Evolutionary conservation across 352 stramenopile species (phyloP), one percentile per base, ranked within the genome.

Genomic region (Globisporangium nunn): DNA sequence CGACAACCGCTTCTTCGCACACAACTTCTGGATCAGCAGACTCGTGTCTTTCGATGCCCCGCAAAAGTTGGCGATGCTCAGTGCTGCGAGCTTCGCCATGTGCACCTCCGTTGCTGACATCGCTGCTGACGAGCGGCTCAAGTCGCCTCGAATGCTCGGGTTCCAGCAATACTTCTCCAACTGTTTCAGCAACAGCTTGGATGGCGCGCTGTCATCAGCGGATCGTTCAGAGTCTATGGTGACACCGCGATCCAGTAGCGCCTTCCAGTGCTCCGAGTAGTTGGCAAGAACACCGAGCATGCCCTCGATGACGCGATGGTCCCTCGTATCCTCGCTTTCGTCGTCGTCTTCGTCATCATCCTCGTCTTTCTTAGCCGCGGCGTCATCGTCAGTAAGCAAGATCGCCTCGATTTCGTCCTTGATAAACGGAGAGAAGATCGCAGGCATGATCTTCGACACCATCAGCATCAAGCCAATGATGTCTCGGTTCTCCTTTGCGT

Each of bases 401-500:
- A 93, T 70, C 28, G 57, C 56, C 28, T 81, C 57, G 4, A 93
- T 58, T 15, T 84, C 71, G 5, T 73, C 62, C 7, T 62, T 67
- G 35, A 93, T 68, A 51, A 84, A 87, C 5, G 68, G 64, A 7
- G 63, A 56, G 52, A 91, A 74, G 3, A 91, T 43, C 18, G 76
- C 67, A 3, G 82, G 80, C 15, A 76, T 64, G 5, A 73, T 70
- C 7, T 68, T 64, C 2, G 78, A 79, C 17, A 75, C 61, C 45
- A 89, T 68, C 30, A 80, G 57, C 10, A 93, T 33, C 29, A 93
- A 33, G 6, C 88, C 77, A 4, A 75, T 71, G 33, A 88, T 54
- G 28, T 60, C 72, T 10, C 78, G 78, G 54, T 85, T 87, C 47
- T 86, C 68, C 40, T 64, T 71, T 7, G 66, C 62, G 15, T 63